Evolutionary conservation across 768 basidiomycete genomes (phyloP).

Genomic region (Pulveroboletus sp.): DNA sequence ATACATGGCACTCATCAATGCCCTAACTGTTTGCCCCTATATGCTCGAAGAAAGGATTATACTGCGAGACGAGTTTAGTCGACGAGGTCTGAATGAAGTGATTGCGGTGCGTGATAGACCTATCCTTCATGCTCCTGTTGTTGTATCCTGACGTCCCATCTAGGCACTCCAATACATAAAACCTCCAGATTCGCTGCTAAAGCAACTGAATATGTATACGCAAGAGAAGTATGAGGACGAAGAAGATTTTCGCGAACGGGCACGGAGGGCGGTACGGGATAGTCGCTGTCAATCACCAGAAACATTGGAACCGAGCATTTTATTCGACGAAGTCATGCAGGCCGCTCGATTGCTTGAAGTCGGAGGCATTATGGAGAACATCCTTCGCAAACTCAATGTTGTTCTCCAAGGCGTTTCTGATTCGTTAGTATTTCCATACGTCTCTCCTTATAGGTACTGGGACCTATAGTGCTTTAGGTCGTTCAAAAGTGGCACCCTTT

Average conservation of each 20-base stretch:
- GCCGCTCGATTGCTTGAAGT: conserved; percentile 45
- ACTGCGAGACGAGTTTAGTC: conserved; percentile 76
- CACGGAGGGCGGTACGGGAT: conserved; percentile 35
- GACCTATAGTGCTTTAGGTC: conserved; percentile 38
- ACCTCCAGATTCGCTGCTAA: conserved; percentile 75
- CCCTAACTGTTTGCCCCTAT: conserved; percentile 70
- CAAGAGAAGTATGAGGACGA: conserved; percentile 92
- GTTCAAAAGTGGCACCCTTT: conserved; percentile 55
- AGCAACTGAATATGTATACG: conserved; percentile 73
- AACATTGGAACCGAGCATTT: conserved; percentile 47
- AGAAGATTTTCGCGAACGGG: conserved; percentile 71
- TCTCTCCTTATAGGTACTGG: neutral
- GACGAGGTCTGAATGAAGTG: conserved; percentile 78
- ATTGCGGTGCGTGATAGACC: conserved; percentile 59
- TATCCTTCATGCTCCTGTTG: neutral
- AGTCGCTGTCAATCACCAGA: conserved; percentile 17
- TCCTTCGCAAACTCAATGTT: conserved; percentile 50
- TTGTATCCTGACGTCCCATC: neutral
- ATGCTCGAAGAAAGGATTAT: conserved; percentile 72
- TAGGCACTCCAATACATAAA: conserved; percentile 72
- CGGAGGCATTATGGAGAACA: conserved; percentile 43
- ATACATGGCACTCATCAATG: conserved; percentile 74
- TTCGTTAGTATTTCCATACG: conserved; percentile 41
- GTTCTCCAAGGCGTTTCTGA: conserved; percentile 58
- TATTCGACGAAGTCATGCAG: conserved; percentile 56